Conservation (phyloP, 2,329 filamentous ascomycete species). For the Rutstroemia sp. region DNA sequence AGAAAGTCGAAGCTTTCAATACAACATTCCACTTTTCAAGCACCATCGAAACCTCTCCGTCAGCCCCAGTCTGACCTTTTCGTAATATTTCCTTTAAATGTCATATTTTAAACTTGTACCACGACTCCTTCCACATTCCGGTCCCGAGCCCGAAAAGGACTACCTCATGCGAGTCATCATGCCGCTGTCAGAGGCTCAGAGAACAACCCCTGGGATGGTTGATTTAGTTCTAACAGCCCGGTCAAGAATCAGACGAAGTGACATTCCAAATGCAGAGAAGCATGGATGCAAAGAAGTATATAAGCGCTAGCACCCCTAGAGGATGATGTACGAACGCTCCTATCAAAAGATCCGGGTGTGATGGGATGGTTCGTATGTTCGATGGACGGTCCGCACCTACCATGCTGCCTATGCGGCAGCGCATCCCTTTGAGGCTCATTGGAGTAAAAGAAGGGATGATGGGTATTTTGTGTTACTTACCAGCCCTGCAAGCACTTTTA, state of each 20-base stretch:
- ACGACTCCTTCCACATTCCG: no score
- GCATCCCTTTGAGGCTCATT: background rate
- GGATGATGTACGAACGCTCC: slow-evolving; percentile 12
- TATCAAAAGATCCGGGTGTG: slow-evolving; percentile 9
- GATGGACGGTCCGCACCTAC: background rate
- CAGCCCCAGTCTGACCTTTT: background rate
- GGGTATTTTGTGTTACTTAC: background rate
- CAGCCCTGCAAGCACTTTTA: background rate
- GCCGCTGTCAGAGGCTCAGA: background rate
- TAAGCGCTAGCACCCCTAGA: slow-evolving; percentile 2
- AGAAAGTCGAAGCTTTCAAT: no score
- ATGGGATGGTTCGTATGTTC: background rate
- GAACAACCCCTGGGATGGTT: background rate
- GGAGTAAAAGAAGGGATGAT: background rate
- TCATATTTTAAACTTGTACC: no score
- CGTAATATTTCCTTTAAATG: background rate
- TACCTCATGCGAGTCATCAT: slow-evolving; percentile 10
- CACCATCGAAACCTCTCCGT: no score
- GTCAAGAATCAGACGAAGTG: background rate
- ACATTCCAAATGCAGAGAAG: slow-evolving; percentile 9
- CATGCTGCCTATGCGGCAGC: background rate
- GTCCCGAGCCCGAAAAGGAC: no score
- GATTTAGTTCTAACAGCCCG: background rate
- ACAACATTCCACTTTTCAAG: no score
- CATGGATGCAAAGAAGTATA: background rate